Evolutionary conservation across 2,329 filamentous ascomycete species (phyloP).

Genomic region (Calonectria hawksworthii): DNA sequence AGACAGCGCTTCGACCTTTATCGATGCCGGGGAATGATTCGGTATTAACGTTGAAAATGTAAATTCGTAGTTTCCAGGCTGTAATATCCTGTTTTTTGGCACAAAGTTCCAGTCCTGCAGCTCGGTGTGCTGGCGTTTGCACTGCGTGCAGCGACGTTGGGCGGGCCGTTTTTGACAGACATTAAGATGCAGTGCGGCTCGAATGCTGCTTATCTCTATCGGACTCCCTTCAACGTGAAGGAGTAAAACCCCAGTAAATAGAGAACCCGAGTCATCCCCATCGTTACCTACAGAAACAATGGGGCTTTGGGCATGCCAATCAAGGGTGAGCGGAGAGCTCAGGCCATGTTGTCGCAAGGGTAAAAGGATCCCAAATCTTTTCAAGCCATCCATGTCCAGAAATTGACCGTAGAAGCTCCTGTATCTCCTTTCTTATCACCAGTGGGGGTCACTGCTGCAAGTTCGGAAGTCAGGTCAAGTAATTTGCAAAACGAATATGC

Average conservation of each 20-base stretch:
- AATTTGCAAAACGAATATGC: not conserved
- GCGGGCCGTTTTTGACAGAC: not conserved
- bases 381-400: not conserved
- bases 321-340: not conserved
- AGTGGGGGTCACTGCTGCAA: not conserved
- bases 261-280: not conserved
- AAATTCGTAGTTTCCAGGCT: not conserved
- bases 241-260: not conserved
- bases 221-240: not conserved
- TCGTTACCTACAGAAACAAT: not conserved
- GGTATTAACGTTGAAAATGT: not conserved
- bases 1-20: not conserved
- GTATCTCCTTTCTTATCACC: not conserved
- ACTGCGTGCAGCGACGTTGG: not conserved
- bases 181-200: not conserved
- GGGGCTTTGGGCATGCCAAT: conserved; percentile 2
- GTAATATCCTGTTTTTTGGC: not conserved
- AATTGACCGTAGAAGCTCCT: not conserved
- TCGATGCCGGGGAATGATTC: not conserved
- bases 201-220: not conserved
- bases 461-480: not conserved
- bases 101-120: not conserved
- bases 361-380: not conserved
- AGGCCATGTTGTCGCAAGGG: not conserved
- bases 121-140: not conserved